These are phyloP conservation scores for Claviceps quebecensis DNA, from an alignment of 2,329 filamentous ascomycete genomes.

Conservation along the genomic window DNA sequence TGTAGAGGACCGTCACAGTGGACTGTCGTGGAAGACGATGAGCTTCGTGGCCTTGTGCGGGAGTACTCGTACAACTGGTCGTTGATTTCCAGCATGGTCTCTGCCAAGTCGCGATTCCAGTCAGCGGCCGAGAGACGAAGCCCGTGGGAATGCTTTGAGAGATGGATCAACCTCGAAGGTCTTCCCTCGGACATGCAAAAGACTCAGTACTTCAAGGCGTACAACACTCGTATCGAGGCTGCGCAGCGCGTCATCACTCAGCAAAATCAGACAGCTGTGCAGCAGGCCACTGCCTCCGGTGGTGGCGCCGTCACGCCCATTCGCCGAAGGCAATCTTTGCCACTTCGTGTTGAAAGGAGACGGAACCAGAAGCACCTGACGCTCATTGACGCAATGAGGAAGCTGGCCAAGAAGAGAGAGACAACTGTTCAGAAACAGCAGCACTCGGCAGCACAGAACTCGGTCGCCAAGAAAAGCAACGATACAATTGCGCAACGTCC, in stretches of 20 bases:
- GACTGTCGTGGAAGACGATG: conserved; percentile 81
- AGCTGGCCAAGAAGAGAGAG: conserved; percentile 88
- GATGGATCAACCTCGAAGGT: conserved; percentile 86
- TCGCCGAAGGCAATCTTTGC: conserved; percentile 59
- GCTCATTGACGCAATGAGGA: conserved; percentile 88
- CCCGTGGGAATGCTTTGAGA: conserved; percentile 97
- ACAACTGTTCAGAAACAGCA: conserved; percentile 75
- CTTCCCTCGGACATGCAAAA: conserved; percentile 87
- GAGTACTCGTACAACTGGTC: conserved; percentile 98
- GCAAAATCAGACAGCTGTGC: conserved; percentile 35
- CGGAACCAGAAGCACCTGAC: conserved; percentile 77
- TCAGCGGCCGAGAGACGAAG: conserved; percentile 82
- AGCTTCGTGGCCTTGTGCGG: conserved; percentile 68
- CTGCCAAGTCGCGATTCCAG: conserved; percentile 60
- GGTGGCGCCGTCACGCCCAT: conserved; percentile 22
- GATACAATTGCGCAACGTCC: conserved; percentile 41
- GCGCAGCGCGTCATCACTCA: conserved; percentile 42
- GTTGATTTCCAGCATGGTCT: conserved; percentile 70
- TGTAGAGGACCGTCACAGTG: conserved; percentile 77
- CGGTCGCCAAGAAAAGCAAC: conserved; percentile 68
- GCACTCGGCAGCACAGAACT: conserved; percentile 63
- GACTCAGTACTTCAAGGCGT: conserved; percentile 80
- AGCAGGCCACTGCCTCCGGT: conserved; percentile 33
- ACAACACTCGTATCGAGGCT: conserved; percentile 45
- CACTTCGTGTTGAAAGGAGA: conserved; percentile 73